These are phyloP conservation scores for Spinacia oleracea DNA, from an alignment of 179 eudicot species.

Conservation along the genomic window DNA sequence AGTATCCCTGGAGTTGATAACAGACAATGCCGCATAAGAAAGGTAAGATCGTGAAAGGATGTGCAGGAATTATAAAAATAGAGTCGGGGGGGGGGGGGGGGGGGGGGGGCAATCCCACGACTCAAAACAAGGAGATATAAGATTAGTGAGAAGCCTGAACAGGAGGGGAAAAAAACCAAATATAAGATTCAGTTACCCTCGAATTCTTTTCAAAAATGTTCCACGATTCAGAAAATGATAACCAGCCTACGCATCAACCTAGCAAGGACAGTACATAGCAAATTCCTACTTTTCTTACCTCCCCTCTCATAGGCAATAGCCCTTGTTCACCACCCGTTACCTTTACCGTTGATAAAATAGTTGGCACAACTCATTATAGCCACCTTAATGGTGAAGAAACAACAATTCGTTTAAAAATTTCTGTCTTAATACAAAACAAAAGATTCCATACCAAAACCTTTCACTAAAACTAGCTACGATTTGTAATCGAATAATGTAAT, in stretches of 20 bases:
- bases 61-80: background rate
- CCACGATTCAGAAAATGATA: background rate
- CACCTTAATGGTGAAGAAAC: background rate
- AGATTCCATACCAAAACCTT: background rate
- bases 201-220: background rate
- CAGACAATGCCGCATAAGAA: conserved; percentile 14
- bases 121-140: background rate
- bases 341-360: background rate
- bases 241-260: background rate
- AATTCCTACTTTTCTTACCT: background rate
- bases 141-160: background rate
- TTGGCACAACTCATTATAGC: background rate
- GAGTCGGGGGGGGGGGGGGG: background rate
- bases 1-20: conserved; percentile 52
- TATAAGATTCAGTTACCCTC: background rate
- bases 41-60: background rate
- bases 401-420: background rate
- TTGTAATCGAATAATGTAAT: background rate
- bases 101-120: background rate
- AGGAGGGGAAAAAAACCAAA: background rate
- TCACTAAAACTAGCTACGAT: background rate
- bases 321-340: background rate
- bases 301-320: background rate
- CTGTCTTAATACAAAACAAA: background rate
- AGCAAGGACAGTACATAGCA: background rate